These are phyloP conservation scores for Thraustochytrium striatum DNA, from an alignment of 352 stramenopile genomes.

Conservation along the genomic window DNA sequence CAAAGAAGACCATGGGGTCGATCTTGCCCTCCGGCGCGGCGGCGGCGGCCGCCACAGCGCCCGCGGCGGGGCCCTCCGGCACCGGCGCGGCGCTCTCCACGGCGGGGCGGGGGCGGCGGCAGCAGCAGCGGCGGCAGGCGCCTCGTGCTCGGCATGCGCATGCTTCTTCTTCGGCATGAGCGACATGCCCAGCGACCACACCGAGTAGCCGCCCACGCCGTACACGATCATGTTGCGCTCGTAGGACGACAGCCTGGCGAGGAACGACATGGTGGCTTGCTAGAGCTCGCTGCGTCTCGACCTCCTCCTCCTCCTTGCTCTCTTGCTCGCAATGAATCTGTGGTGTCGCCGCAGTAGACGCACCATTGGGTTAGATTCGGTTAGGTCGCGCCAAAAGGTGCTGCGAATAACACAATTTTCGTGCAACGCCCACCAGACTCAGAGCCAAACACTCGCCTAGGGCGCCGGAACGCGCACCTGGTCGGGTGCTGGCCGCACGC, in stretches of 20 bases:
- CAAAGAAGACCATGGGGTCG: slow-evolving; percentile 37
- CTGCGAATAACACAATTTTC: not conserved
- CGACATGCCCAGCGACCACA: not conserved
- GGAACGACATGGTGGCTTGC: slow-evolving; percentile 13
- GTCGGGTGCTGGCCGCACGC: not conserved
- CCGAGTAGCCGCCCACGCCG: slow-evolving; percentile 39
- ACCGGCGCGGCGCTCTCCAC: not conserved
- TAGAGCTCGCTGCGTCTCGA: not conserved
- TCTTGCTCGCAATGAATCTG: not conserved
- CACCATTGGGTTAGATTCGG: not conserved
- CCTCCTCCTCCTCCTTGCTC: not conserved
- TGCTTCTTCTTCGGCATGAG: slow-evolving; percentile 26
- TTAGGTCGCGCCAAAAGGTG: not conserved
- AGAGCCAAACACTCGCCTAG: too few species aligned
- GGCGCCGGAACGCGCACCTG: too few species aligned
- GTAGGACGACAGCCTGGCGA: not conserved
- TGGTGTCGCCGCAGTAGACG: not conserved
- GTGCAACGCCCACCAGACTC: not conserved
- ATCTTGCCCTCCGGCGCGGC: not conserved
- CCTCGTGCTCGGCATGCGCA: slow-evolving; percentile 1
- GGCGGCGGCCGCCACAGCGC: too few species aligned
- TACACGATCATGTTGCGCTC: slow-evolving; percentile 30
- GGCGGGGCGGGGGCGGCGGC: not conserved
- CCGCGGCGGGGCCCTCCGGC: not conserved
- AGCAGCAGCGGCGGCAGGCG: slow-evolving; percentile 1